Base-by-base conservation (phyloP, 208 protist genomes). In the Wallacemonas sp. region DNA sequence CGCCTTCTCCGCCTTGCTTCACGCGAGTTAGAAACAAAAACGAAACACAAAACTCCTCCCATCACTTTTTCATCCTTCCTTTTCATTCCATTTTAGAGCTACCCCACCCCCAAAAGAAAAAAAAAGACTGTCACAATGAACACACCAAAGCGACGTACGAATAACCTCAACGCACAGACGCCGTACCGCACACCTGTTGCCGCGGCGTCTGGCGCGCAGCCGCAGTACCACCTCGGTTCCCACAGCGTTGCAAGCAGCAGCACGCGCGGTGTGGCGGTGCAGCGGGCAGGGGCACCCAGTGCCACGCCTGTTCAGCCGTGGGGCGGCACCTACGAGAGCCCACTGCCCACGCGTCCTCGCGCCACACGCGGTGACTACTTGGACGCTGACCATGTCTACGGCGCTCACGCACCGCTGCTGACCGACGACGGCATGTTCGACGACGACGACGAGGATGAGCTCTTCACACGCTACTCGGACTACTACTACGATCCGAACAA, bases 391-490 rank as follows among this genome's bases (percentile, higher is more conserved):
- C 5, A 24, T 33, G 23, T 55, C 6, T 55, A 32, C 21, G 26
- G 19, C 6, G 47, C 24, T 55, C 19, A 65, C 19, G 36, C 2
- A 30, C 30, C 41, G 24, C 24, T 44, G 2, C 24, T 48, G 2
- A 24, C 14, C 33, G 32, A 19, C 12, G 27, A n/a, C 43, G 39
- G 30, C 24, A 9, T 9, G 26, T 24, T 32, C 48, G 29, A 49
- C 29, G n/a, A 48, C 46, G 36, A 38, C 41, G 39, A 44, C 26
- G 57, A 56, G 4, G 57, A 69, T 34, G 64, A 48, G 29, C 39
- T 47, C 29, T 54, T 55, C 54, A 39, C 58, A 32, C 27, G 48
- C 21, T 73, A 65, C 9, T 38, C 56, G 36, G 56, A 58, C 32
- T 48, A 55, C 29, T 47, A 55, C 27, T 62, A 67, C 30, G 29